These are phyloP conservation scores for Pichia sp. DNA, from an alignment of 1,139 yeast species.

Conservation along the genomic window DNA sequence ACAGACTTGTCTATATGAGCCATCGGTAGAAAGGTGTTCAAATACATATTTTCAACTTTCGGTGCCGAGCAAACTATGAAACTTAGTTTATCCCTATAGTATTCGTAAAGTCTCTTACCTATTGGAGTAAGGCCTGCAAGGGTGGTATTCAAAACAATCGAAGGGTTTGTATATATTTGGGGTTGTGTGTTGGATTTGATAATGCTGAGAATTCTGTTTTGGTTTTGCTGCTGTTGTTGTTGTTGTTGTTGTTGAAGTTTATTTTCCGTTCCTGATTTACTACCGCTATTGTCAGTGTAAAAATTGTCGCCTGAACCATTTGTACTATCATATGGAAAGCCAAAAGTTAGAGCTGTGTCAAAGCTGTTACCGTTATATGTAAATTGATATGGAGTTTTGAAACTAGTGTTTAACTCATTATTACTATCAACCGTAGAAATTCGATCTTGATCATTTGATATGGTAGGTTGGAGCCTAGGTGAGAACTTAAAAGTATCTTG, in stretches of 20 bases:
- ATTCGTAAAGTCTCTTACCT: conserved; percentile 55
- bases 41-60: conserved; percentile 59
- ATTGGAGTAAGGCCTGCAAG: conserved; percentile 36
- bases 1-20: conserved; percentile 68
- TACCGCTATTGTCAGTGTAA: background rate
- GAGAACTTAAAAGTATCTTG: conserved; percentile 20
- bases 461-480: conserved; percentile 9
- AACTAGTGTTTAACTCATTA: background rate
- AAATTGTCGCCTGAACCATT: background rate
- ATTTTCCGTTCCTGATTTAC: background rate
- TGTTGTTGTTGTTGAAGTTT: background rate
- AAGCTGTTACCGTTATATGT: background rate
- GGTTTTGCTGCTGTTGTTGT: background rate
- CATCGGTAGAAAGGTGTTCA: conserved; percentile 71
- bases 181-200: conserved; percentile 2
- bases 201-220: background rate
- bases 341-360: background rate
- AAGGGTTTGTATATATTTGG: conserved; percentile 29
- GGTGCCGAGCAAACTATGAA: conserved; percentile 63
- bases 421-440: background rate
- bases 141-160: conserved; percentile 26
- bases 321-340: background rate
- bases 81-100: conserved; percentile 59
- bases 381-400: background rate
- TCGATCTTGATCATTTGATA: background rate